phyloP scores from a whole-genome alignment of 2,329 filamentous ascomycete species.

The Colletotrichum spaethianum region DNA sequence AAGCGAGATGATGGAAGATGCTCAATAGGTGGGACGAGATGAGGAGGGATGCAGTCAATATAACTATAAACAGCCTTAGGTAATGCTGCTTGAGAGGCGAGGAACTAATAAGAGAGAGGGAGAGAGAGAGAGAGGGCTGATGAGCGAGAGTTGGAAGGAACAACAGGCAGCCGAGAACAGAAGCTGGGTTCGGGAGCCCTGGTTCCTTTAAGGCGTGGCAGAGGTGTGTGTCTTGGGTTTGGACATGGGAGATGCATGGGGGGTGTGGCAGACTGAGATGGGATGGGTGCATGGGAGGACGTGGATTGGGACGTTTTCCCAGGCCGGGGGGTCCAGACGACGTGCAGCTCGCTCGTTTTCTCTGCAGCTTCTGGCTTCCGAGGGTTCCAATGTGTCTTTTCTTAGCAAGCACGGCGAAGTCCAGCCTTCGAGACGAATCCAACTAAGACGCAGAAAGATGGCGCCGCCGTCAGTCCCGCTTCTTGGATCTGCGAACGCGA shows the following conservation, averaged over 20 bases:
- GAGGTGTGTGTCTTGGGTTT: conserved; percentile 35
- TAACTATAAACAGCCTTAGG: conserved; percentile 18
- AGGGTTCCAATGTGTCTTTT: conserved; percentile 12
- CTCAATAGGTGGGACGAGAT: conserved; percentile 9
- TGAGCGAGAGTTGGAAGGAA: conserved; percentile 26
- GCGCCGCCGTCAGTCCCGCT: conserved; percentile 21
- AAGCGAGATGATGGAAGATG: conserved; percentile 3
- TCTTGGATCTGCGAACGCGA: conserved; percentile 21
- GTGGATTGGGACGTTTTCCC: conserved; percentile 17
- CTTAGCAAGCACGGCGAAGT: conserved; percentile 24
- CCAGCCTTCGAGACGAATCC: conserved; percentile 15
- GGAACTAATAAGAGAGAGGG: conserved; percentile 8
- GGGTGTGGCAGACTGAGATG: conserved; percentile 30
- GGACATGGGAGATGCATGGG: conserved; percentile 34
- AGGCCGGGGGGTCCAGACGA: conserved; percentile 24
- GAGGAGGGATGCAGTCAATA: conserved; percentile 22
- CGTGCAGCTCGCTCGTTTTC: conserved; percentile 34
- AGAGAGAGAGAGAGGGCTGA: conserved; percentile 15
- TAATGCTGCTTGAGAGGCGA: conserved; percentile 6
- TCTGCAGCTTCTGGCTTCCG: conserved; percentile 32
- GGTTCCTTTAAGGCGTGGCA: conserved; percentile 40
- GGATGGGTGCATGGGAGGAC: conserved; percentile 35
- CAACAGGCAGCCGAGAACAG: conserved; percentile 19
- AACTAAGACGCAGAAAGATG: conserved; percentile 17
- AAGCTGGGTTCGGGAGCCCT: conserved; percentile 39